phyloP scores from a whole-genome alignment of 768 basidiomycete genomes.

The Mycena capillaripes region DNA sequence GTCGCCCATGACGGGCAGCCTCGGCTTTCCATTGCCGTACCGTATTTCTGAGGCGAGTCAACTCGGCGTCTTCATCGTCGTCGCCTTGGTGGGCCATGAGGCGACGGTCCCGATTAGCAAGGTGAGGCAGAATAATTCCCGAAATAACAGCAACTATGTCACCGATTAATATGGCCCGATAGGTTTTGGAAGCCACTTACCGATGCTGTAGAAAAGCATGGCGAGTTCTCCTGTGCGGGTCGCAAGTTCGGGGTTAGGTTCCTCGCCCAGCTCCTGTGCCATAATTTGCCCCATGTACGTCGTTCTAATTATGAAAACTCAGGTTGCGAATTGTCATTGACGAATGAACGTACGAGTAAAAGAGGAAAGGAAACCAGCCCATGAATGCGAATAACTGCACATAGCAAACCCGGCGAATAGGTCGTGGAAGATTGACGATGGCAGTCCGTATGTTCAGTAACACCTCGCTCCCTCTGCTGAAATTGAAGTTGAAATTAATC shows the following conservation, averaged over 20 bases:
- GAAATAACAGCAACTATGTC: conserved; percentile 84
- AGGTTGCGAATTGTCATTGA: background rate
- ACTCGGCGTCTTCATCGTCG: conserved; percentile 82
- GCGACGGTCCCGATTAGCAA: conserved; percentile 85
- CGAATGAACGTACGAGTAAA: conserved; percentile 76
- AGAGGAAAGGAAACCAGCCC: conserved; percentile 98
- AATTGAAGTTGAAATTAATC: background rate
- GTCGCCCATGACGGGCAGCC: conserved; percentile 80
- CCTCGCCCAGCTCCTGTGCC: conserved; percentile 80
- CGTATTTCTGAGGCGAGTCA: conserved; percentile 75
- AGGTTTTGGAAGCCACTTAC: conserved; percentile 55
- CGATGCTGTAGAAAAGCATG: conserved; percentile 91
- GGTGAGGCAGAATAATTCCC: conserved; percentile 84
- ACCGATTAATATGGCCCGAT: conserved; percentile 17
- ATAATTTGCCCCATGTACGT: conserved; percentile 96
- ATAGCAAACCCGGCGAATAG: conserved; percentile 90
- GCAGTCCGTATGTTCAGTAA: conserved; percentile 83
- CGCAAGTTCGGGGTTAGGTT: conserved; percentile 88
- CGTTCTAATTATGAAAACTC: conserved; percentile 64
- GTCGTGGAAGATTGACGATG: conserved; percentile 80
- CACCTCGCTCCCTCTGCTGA: conserved; percentile 78
- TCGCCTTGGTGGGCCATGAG: conserved; percentile 80
- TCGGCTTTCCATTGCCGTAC: conserved; percentile 90
- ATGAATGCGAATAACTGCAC: conserved; percentile 97
- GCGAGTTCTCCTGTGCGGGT: conserved; percentile 90